These are phyloP conservation scores for Leccinum disarticulatum DNA, from an alignment of 768 basidiomycete species.

Conservation along the genomic window DNA sequence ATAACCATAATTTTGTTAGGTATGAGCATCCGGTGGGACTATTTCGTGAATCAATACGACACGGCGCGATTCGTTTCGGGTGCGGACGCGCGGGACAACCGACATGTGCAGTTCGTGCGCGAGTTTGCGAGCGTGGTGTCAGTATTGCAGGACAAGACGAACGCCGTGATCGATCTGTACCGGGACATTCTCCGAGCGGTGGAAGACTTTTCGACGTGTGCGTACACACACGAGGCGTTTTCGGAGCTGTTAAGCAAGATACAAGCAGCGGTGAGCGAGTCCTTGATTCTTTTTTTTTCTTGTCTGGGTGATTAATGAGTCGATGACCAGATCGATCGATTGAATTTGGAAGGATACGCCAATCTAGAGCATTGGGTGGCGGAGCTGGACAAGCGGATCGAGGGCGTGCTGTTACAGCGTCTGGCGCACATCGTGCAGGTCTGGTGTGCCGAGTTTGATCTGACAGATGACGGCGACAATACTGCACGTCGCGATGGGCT, in stretches of 20 bases:
- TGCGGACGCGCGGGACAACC: slow-evolving; percentile 77
- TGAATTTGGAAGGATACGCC: slow-evolving; percentile 94
- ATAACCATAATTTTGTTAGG: slow-evolving; percentile 45
- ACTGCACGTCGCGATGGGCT: slow-evolving; percentile 42
- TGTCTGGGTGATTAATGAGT: background rate
- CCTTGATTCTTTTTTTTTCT: background rate
- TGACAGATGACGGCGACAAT: slow-evolving; percentile 72
- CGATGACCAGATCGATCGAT: slow-evolving; percentile 73
- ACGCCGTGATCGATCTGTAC: slow-evolving; percentile 88
- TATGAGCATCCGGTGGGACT: slow-evolving; percentile 95
- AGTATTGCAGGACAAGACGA: slow-evolving; percentile 94
- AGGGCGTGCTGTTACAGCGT: slow-evolving; percentile 73
- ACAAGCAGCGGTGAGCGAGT: slow-evolving; percentile 66
- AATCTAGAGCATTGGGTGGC: slow-evolving; percentile 93
- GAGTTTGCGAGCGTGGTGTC: slow-evolving; percentile 95
- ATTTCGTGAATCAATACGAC: slow-evolving; percentile 94
- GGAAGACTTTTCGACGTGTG: slow-evolving; percentile 84
- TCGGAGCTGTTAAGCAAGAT: slow-evolving; percentile 72
- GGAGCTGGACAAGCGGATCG: slow-evolving; percentile 80
- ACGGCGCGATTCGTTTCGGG: slow-evolving; percentile 69
- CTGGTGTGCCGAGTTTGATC: slow-evolving; percentile 88
- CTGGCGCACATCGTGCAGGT: slow-evolving; percentile 75
- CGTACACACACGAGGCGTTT: slow-evolving; percentile 84
- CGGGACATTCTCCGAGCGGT: slow-evolving; percentile 82
- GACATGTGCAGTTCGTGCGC: slow-evolving; percentile 91